Base-by-base conservation (phyloP, 306 rosid genomes). In the Aeschynomene evenia region DNA sequence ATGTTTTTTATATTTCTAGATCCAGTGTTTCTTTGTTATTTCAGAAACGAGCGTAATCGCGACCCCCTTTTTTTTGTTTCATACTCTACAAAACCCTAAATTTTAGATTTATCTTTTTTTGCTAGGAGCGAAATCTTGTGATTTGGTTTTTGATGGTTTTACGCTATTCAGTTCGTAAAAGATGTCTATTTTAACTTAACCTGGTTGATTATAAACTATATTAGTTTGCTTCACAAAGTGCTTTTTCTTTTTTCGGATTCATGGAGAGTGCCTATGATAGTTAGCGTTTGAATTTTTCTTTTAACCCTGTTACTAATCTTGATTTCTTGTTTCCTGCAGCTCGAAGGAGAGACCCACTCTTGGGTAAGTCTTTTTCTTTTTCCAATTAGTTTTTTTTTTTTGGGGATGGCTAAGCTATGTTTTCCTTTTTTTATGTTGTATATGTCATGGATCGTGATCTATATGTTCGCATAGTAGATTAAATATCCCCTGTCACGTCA, bases 281-380 rank as follows among this genome's bases (percentile, higher is more conserved):
- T 61, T 77, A 10, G 18, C 31, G 13, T 7, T 24, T 15, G 8
- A 6, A 4, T 2, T 16, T 45, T 31, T 12, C 21, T 1, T 50
- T 0, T 14, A 45, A 15, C 28, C 5, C 0, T 4, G 10, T 24
- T 19, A 14, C 80, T 77, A 52, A 71, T 66, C 11, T 28, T 56
- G 40, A 6, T 40, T 40, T 70, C 42, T n/a, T 58, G 43, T 69
- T 82, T 42, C 49, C 51, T 65, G 88, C 95, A 92, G 98, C 98
- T 92, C 96, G 87, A 92, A 89, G 98, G 98, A 89, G 98, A 92
- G 83, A 85, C 98, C 98, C 98, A 89, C 98, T 92, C 96, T 92
- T 42, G 98, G 98, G 98, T 86, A 74, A 81, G 95, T 63, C 19
- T 16, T 39, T 29, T 54, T 78, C 8, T 48, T 50, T 39, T 61